A percentile compares a stretch with the other conserved stretches of the same genome.
phyloP scores from a whole-genome alignment of 768 basidiomycete genomes.

The Tephrocybe sp. region DNA sequence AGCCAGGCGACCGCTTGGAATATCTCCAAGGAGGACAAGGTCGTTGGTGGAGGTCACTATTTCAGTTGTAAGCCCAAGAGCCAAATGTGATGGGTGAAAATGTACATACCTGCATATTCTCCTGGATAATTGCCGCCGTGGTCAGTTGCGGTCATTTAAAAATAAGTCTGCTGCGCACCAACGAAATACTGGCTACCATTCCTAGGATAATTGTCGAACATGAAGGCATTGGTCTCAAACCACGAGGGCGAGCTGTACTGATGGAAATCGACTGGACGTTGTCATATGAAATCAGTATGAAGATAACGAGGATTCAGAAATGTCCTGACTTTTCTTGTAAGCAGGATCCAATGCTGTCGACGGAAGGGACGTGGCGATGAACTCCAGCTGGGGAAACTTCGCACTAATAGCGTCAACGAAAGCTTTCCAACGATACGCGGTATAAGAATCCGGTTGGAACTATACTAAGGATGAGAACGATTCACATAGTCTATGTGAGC shows the following conservation, averaged over 20 bases:
- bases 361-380: constrained; percentile 21
- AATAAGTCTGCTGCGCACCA: constrained; percentile 25
- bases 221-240: constrained; percentile 49
- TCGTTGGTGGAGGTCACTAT: constrained; percentile 34
- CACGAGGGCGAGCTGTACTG: constrained; percentile 47
- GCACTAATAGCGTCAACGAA: constrained; percentile 10
- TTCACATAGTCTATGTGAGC: neutral
- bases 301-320: neutral
- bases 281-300: neutral
- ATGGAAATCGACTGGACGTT: constrained; percentile 48
- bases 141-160: neutral
- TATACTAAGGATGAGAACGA: neutral
- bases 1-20: constrained; percentile 26
- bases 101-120: constrained; percentile 50
- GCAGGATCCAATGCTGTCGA: constrained; percentile 41
- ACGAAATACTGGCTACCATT: constrained; percentile 55
- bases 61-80: constrained; percentile 9
- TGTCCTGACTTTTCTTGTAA: constrained; percentile 33
- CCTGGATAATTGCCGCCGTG: constrained; percentile 12
- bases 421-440: constrained; percentile 8
- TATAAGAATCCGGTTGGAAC: constrained; percentile 9
- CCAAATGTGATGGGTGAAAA: constrained; percentile 32
- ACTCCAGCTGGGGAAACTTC: constrained; percentile 8
- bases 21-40: constrained; percentile 25
- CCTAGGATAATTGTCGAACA: constrained; percentile 52